Conservation (phyloP, 805 yeast species). For the Pachysolen tannophilus region DNA sequence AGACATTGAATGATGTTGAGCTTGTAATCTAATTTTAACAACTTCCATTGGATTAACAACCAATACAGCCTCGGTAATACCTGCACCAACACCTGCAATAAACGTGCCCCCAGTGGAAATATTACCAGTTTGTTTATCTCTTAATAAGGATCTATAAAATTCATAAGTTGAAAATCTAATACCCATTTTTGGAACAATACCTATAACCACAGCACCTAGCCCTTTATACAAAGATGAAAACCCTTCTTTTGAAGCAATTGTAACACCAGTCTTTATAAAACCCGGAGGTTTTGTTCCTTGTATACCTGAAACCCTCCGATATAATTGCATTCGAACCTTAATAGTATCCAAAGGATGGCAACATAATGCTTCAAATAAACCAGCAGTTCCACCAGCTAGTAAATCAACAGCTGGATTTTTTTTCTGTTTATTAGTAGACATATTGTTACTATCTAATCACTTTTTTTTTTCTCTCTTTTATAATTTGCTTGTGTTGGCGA, state of each 20-base stretch:
- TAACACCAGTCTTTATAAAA: constrained; percentile 71
- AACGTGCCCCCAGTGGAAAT: constrained; percentile 73
- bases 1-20: constrained; percentile 84
- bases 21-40: constrained; percentile 91
- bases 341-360: constrained; percentile 98
- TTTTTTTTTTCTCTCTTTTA: no score
- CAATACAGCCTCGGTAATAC: constrained; percentile 89
- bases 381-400: constrained; percentile 95
- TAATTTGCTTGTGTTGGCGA: no score
- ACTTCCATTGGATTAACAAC: constrained; percentile 98
- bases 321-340: constrained; percentile 94
- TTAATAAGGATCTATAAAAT: constrained; percentile 66
- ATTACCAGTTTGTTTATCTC: constrained; percentile 49
- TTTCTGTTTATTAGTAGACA: no score
- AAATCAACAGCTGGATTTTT: constrained; percentile 52
- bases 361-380: constrained; percentile 92
- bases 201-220: constrained; percentile 93
- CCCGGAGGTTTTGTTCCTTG: constrained; percentile 64
- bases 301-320: constrained; percentile 52
- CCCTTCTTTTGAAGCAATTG: constrained; percentile 74
- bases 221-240: constrained; percentile 88
- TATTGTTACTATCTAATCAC: no score
- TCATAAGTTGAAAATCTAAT: constrained; percentile 93
- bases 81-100: constrained; percentile 94
- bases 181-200: constrained; percentile 98